Evolutionary conservation across 2,329 filamentous ascomycete species (phyloP).

Genomic region (Thelonectria rubi): DNA sequence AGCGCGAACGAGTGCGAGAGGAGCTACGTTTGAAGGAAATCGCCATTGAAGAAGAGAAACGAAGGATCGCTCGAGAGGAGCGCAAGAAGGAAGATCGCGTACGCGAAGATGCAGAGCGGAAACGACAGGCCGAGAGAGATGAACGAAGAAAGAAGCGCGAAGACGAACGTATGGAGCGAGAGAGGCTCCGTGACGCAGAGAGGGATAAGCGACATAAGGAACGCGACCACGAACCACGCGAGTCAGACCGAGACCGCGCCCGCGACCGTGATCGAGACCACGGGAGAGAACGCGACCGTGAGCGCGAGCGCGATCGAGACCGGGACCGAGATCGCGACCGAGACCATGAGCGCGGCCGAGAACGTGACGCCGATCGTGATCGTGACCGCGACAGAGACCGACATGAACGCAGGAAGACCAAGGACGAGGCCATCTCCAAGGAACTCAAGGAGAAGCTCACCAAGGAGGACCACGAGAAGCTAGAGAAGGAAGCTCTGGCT

Average conservation of each 20-base stretch:
- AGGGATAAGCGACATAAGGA: conserved; percentile 53
- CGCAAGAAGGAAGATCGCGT: conserved; percentile 60
- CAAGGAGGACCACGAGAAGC: conserved; percentile 65
- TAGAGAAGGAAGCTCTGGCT: conserved; percentile 67
- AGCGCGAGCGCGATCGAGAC: conserved; percentile 43
- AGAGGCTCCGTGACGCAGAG: conserved; percentile 53
- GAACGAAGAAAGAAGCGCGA: conserved; percentile 61
- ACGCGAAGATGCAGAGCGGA: conserved; percentile 59
- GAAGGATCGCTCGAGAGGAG: conserved; percentile 65
- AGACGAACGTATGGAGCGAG: conserved; percentile 65
- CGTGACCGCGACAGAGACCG: conserved; percentile 40
- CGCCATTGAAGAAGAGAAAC: conserved; percentile 69
- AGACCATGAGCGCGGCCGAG: conserved; percentile 14
- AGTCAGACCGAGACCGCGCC: conserved; percentile 46
- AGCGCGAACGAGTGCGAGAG: conserved; percentile 69
- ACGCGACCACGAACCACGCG: no score
- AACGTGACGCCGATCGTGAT: conserved; percentile 33
- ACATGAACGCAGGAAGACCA: conserved; percentile 46
- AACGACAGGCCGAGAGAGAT: conserved; percentile 60
- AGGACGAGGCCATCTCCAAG: conserved; percentile 51
- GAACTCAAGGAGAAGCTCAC: conserved; percentile 63
- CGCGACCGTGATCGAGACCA: conserved; percentile 46
- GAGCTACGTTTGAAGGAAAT: conserved; percentile 67
- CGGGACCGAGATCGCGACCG: conserved; percentile 11
- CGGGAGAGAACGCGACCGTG: conserved; percentile 45